Evolutionary conservation across 192 early-diverging fungal genomes (phyloP), one percentile per base, ranked within the genome.

Genomic region (Diversispora epigaea): DNA sequence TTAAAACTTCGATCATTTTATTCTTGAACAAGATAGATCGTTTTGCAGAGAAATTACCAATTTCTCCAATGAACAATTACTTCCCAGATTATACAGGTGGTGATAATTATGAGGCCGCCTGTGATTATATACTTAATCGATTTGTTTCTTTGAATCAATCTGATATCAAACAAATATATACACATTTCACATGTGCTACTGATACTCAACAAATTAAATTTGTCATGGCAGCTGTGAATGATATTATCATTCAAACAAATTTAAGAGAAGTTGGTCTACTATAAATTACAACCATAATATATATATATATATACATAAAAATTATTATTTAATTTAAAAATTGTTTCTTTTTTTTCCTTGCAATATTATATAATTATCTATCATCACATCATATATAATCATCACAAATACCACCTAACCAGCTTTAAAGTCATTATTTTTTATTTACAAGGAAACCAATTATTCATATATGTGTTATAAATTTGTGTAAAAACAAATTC

Each of bases 21-120:
- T 98, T 98, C 89, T 85, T 98, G 62, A 98, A 98, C 90, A 98
- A 98, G 84, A 95, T 98, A 75, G 96, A 98, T 86, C 86, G 95
- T 39, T 97, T 98, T 87, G 88, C 86, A 69, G 91, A 94, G 77
- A 98, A 98, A 85, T 83, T 98, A 65, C 88, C 88, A 43, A 81
- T 83, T 47, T 92, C 90, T 17, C 94, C 95, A 25, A 87, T 98
- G 87, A 74, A 80, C 41, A 90, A 93, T 66, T 98, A 92, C 82
- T 98, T 98, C 86, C 86, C 90, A 0, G 96, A 98, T 79, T 98
- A 91, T 79, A 84, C 79, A 54, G 83, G 80, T 57, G 91, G 90
- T 54, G 80, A 86, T 71, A 85, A 93, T 80, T 91, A 87, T 62
- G 92, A 93, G 46, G 83, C 82, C 19, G 91, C 92, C 1, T 93